Evolutionary conservation across 2,329 filamentous ascomycete species (phyloP), one percentile per base, ranked within the genome.

Genomic region (Fusarium sp.): DNA sequence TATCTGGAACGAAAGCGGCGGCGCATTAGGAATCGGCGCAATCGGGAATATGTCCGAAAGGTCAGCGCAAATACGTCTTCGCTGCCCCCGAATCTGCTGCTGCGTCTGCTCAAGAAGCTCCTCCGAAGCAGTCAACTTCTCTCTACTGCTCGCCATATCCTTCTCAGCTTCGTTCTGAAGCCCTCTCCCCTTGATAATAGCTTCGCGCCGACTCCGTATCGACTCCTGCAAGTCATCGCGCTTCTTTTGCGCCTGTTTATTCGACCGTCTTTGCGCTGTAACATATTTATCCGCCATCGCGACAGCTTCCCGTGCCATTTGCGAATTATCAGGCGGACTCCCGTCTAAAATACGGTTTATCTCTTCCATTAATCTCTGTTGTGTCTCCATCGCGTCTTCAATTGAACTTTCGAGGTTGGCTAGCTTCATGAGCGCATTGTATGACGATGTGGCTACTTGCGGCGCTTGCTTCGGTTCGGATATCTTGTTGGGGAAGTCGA

Each of bases 391-490:
- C 3, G 95, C 95, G 81, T 98, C 96, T 79, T 97, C 94, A 30
- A 98, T 94, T 61, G 95, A 97, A 79, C 93, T 94, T 71, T 97
- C 94, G 21, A 98, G 87, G 65, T 95, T 97, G 10, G 94, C 92
- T 16, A 98, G 86, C 68, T 93, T 92, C 91, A 98, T 96, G 25
- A 98, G 86, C 4, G 93, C 90, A 78, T 94, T 95, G 81, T 97
- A 98, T 0, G 95, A 95, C 0, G 94, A 95, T 0, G 93, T 95
- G 0, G 88, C 84, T 1, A 88, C 80, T 5, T 85, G 75, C 3
- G 86, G 81, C 10, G 87, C 86, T 30, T 88, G 84, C 71, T 88
- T 90, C 2, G 89, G 88, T 6, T 86, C 83, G n/a, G 84, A 80
- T 21, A 82, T 80, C 64, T 82, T 83, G 52, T 80, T 82, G 1